A percentile compares a stretch with the other conserved stretches of the same genome.
Evolutionary conservation across 306 rosid genomes (phyloP).

Genomic region (Heteromeles arbutifolia): DNA sequence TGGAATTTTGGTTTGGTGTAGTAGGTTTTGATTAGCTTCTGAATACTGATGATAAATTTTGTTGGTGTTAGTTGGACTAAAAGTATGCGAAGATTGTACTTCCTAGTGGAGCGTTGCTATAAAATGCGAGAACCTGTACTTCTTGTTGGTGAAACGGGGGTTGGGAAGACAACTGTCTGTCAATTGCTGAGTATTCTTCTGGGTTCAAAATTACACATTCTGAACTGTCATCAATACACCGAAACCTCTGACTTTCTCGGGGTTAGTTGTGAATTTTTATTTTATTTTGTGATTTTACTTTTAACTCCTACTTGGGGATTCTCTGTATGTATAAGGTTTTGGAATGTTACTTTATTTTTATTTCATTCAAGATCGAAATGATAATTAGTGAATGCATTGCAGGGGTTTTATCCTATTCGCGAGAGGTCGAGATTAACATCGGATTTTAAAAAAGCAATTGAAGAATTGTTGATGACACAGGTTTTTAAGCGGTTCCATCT

Average conservation of each 20-base stretch:
- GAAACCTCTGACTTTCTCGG: slow-evolving; percentile 97
- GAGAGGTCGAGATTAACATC: slow-evolving; percentile 64
- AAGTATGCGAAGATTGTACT: slow-evolving; percentile 70
- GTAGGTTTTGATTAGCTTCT: not conserved
- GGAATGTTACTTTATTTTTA: not conserved
- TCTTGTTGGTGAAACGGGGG: slow-evolving; percentile 97
- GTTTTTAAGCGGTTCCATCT: slow-evolving; percentile 30
- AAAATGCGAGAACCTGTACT: slow-evolving; percentile 74
- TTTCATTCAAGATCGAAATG: not conserved
- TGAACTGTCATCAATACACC: slow-evolving; percentile 92
- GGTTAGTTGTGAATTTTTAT: slow-evolving; percentile 45
- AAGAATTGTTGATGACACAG: slow-evolving; percentile 39
- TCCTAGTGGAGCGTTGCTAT: slow-evolving; percentile 79
- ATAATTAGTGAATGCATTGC: slow-evolving; percentile 10
- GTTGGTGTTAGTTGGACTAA: slow-evolving; percentile 56
- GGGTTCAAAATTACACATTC: slow-evolving; percentile 59
- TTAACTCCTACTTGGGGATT: not conserved
- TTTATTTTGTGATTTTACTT: not conserved
- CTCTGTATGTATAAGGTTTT: slow-evolving; percentile 1
- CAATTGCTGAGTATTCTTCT: slow-evolving; percentile 65
- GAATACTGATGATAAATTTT: slow-evolving; percentile 9
- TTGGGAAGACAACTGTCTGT: slow-evolving; percentile 97
- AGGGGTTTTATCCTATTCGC: slow-evolving; percentile 83
- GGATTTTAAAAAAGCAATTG: slow-evolving; percentile 42
- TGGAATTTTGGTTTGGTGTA: not conserved